These are phyloP conservation scores for Sugiyamaella marilandica DNA, from an alignment of 805 yeast genomes.

Conservation along the genomic window DNA sequence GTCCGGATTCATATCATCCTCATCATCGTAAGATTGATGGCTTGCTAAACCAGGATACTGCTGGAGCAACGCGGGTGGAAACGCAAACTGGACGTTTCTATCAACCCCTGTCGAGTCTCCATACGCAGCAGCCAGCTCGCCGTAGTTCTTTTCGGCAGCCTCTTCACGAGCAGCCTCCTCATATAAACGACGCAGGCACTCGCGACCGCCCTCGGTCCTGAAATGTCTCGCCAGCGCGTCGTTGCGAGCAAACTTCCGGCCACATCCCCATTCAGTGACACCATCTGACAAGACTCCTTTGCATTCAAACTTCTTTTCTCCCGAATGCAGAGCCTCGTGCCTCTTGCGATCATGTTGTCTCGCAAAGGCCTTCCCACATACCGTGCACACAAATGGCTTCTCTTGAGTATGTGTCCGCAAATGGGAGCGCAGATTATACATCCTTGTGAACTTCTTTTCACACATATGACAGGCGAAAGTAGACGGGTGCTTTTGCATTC, in stretches of 20 bases:
- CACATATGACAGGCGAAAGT: slow-evolving; percentile 75
- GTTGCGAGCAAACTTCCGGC: slow-evolving; percentile 66
- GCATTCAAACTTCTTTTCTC: slow-evolving; percentile 65
- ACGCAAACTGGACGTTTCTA: neutral
- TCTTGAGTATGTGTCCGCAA: slow-evolving; percentile 78
- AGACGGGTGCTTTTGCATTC: slow-evolving; percentile 68
- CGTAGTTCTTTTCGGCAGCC: neutral
- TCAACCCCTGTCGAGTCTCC: neutral
- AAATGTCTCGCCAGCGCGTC: slow-evolving; percentile 76
- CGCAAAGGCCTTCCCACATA: slow-evolving; percentile 66
- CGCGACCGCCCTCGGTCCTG: slow-evolving; percentile 68
- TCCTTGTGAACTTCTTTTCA: slow-evolving; percentile 82
- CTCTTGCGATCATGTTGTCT: slow-evolving; percentile 72
- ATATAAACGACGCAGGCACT: slow-evolving; percentile 61
- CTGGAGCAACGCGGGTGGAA: slow-evolving; percentile 23
- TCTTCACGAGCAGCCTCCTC: slow-evolving; percentile 42
- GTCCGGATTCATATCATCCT: neutral
- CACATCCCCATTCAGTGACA: slow-evolving; percentile 66
- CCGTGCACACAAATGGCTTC: slow-evolving; percentile 61
- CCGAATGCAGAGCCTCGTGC: slow-evolving; percentile 71
- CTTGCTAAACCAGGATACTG: slow-evolving; percentile 22
- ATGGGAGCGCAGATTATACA: slow-evolving; percentile 89
- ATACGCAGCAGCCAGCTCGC: neutral
- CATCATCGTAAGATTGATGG: slow-evolving; percentile 6
- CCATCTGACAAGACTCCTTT: slow-evolving; percentile 57